Evolutionary conservation across 2,329 filamentous ascomycete species (phyloP).

Genomic region (Calonectria pauciramosa): DNA sequence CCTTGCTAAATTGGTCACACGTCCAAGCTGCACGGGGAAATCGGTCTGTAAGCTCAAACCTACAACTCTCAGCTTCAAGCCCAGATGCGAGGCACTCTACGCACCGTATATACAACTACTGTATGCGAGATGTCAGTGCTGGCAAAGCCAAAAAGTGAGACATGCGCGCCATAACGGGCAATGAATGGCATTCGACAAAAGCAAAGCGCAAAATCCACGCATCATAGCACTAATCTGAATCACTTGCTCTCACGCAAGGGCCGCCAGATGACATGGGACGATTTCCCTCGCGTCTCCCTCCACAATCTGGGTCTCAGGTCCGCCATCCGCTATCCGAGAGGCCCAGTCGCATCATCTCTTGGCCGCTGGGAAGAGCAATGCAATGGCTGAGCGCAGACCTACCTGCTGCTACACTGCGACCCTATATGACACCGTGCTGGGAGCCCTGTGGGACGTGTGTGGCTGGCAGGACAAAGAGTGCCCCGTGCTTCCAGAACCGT

Average conservation of each 20-base stretch:
- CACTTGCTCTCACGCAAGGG: slow-evolving; percentile 1
- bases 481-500: neutral
- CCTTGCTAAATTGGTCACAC: slow-evolving; percentile 5
- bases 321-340: slow-evolving; percentile 19
- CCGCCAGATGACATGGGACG: slow-evolving; percentile 16
- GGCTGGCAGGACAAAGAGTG: neutral
- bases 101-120: slow-evolving; percentile 2
- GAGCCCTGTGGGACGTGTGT: neutral
- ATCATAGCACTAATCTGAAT: slow-evolving; percentile 12
- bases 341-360: slow-evolving; percentile 15
- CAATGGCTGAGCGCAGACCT: slow-evolving; percentile 1
- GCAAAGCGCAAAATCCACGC: neutral
- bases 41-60: neutral
- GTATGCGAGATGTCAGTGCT: neutral
- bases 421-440: neutral
- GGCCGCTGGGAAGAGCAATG: neutral
- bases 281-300: slow-evolving; percentile 13
- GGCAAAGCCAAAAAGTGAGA: neutral
- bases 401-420: neutral
- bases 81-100: neutral
- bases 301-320: slow-evolving; percentile 21
- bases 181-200: neutral
- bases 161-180: neutral
- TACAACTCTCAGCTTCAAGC: neutral
- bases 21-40: neutral